Evolutionary conservation across 2,329 filamentous ascomycete species (phyloP).

Genomic region (Dactylonectria macrodidyma): DNA sequence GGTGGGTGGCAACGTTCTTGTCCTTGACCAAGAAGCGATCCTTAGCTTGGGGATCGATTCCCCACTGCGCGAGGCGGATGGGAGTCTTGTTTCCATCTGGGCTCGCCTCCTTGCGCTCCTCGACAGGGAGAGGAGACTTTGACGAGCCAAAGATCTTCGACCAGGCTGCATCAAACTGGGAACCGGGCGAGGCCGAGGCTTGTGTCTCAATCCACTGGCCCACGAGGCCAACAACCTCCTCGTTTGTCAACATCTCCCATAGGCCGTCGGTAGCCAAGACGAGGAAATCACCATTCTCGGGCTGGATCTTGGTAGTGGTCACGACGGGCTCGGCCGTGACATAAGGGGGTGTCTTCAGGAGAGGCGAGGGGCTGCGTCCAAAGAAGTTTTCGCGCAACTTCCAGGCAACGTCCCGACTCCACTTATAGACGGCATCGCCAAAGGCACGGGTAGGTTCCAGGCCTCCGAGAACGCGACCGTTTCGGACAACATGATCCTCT

Average conservation of each 20-base stretch:
- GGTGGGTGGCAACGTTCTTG: slow-evolving; percentile 95
- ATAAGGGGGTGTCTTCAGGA: slow-evolving; percentile 93
- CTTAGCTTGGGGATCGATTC: slow-evolving; percentile 79
- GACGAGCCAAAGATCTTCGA: slow-evolving; percentile 71
- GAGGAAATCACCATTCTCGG: slow-evolving; percentile 92
- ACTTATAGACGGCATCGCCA: slow-evolving; percentile 97
- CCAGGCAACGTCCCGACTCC: slow-evolving; percentile 87
- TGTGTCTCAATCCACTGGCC: slow-evolving; percentile 97
- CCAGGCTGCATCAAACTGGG: slow-evolving; percentile 81
- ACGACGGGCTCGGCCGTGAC: slow-evolving; percentile 97
- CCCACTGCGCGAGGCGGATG: slow-evolving; percentile 93
- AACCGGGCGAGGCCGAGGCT: slow-evolving; percentile 62
- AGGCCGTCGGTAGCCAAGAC: slow-evolving; percentile 97
- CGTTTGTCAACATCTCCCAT: slow-evolving; percentile 99
- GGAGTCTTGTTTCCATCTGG: slow-evolving; percentile 85
- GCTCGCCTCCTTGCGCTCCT: slow-evolving; percentile 67
- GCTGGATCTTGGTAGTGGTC: slow-evolving; percentile 92
- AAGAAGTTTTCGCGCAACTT: slow-evolving; percentile 91
- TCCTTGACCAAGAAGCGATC: slow-evolving; percentile 95
- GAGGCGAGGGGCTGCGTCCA: slow-evolving; percentile 80
- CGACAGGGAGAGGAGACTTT: slow-evolving; percentile 79
- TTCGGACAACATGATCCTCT: slow-evolving; percentile 88
- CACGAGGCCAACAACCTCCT: slow-evolving; percentile 96
- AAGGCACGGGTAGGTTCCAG: slow-evolving; percentile 95
- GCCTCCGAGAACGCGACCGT: slow-evolving; percentile 91